These are phyloP conservation scores for Leucocoprinus sp. DNA, from an alignment of 768 basidiomycete species.

Conservation along the genomic window DNA sequence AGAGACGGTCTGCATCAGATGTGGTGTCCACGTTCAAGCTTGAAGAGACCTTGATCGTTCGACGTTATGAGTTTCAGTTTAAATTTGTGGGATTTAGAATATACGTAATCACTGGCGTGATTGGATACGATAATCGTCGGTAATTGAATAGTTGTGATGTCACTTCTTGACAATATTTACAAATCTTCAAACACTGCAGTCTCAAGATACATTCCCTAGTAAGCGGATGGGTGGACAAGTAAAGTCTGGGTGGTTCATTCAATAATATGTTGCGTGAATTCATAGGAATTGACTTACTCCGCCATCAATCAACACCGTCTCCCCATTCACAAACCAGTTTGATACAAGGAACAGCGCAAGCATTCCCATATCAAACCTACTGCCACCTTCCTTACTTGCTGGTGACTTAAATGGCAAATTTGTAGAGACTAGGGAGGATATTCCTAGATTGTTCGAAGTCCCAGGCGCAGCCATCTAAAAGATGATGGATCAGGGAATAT, in stretches of 20 bases:
- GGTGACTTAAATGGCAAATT: constrained; percentile 27
- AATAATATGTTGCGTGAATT: not conserved
- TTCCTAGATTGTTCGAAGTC: constrained; percentile 18
- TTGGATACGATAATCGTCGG: too few species aligned
- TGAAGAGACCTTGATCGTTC: not conserved
- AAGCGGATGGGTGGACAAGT: constrained; percentile 30
- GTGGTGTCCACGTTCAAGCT: constrained; percentile 2
- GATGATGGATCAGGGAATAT: not conserved
- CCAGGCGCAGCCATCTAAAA: constrained; percentile 23
- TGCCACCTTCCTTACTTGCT: constrained; percentile 24
- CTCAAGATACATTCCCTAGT: too few species aligned
- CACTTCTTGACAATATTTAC: not conserved
- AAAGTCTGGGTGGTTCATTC: constrained; percentile 19
- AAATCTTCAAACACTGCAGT: not conserved
- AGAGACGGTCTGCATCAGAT: constrained; percentile 4
- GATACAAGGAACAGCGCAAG: constrained; percentile 35
- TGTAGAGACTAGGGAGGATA: constrained; percentile 16
- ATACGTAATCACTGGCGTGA: too few species aligned
- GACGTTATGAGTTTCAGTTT: not conserved
- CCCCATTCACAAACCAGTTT: constrained; percentile 41
- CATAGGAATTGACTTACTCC: constrained; percentile 27
- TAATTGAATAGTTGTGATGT: too few species aligned
- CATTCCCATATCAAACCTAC: constrained; percentile 33
- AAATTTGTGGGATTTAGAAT: not conserved
- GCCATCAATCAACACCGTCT: constrained; percentile 41